Evolutionary conservation across 2,329 filamentous ascomycete species (phyloP).

Genomic region (Tolypocladium paradoxum): DNA sequence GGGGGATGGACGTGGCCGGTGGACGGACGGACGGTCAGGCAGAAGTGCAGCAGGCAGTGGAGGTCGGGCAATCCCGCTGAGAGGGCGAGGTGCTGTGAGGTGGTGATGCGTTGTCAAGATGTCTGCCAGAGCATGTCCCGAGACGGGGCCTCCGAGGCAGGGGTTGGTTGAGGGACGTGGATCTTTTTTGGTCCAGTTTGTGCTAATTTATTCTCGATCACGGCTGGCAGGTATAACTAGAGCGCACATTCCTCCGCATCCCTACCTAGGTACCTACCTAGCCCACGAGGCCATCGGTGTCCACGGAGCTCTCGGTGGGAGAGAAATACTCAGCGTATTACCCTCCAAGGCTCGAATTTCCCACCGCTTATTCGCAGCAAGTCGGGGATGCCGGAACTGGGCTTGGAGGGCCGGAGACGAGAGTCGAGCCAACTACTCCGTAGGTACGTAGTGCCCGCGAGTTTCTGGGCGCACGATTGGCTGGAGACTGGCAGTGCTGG

Average conservation of each 20-base stretch:
- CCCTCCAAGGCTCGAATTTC: too few species aligned
- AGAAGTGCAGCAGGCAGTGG: conserved; percentile 11
- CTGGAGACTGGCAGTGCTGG: too few species aligned
- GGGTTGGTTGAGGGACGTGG: not conserved
- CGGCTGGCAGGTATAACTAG: not conserved
- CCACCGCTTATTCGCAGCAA: too few species aligned
- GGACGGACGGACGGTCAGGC: conserved; percentile 4
- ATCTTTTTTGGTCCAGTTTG: not conserved
- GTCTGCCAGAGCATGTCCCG: conserved; percentile 20
- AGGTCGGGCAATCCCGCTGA: conserved; percentile 12
- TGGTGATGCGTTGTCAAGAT: conserved; percentile 42
- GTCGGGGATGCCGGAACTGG: too few species aligned
- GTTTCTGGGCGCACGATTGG: too few species aligned
- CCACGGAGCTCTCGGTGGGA: too few species aligned
- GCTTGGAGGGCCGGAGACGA: too few species aligned
- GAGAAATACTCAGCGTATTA: too few species aligned
- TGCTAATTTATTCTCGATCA: not conserved
- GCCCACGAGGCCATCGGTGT: too few species aligned
- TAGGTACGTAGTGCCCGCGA: too few species aligned
- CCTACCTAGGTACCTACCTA: too few species aligned
- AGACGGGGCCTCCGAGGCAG: conserved; percentile 4
- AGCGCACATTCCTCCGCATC: not conserved
- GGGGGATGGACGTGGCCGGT: conserved; percentile 8
- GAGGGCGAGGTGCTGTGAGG: conserved; percentile 1
- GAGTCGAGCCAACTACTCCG: too few species aligned